Evolutionary conservation across 108 stramenopile species (phyloP).

Genomic region (Cylindrotheca fusiformis): DNA sequence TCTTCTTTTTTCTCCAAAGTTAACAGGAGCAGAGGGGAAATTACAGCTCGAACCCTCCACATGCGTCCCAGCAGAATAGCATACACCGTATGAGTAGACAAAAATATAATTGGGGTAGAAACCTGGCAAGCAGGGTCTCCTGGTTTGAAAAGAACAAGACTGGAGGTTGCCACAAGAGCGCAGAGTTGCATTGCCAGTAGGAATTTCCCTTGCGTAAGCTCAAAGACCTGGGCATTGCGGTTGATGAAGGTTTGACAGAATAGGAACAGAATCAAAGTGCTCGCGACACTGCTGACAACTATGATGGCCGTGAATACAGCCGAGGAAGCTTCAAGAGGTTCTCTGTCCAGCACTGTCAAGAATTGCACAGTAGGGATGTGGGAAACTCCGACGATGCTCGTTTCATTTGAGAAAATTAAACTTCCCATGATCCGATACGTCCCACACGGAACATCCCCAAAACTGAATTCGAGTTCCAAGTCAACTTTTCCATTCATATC

Average conservation of each 20-base stretch:
- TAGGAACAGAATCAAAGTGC: slow-evolving; percentile 7
- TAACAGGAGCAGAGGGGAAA: slow-evolving; percentile 15
- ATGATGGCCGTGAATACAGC: not conserved
- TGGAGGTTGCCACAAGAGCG: slow-evolving; percentile 18
- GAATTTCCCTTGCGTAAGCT: slow-evolving; percentile 26
- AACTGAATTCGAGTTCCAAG: not conserved
- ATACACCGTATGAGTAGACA: slow-evolving; percentile 17
- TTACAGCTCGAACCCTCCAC: slow-evolving; percentile 27
- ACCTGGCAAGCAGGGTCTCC: slow-evolving; percentile 16
- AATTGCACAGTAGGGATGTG: not conserved
- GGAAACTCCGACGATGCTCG: not conserved
- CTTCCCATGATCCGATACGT: not conserved
- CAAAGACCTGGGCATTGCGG: slow-evolving; percentile 19
- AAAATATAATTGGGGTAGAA: slow-evolving; percentile 10
- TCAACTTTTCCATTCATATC: not conserved
- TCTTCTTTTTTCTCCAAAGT: slow-evolving; percentile 20
- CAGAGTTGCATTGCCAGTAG: slow-evolving; percentile 12
- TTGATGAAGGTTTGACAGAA: slow-evolving; percentile 1
- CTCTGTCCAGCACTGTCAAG: not conserved
- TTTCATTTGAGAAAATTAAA: not conserved
- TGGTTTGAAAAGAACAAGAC: slow-evolving; percentile 10
- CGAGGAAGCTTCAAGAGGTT: not conserved
- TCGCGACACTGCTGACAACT: slow-evolving; percentile 8
- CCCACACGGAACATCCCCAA: not conserved
- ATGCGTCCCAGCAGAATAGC: slow-evolving; percentile 27